Conservation (phyloP, 148 eudicot species). For the Cornus controversa region DNA sequence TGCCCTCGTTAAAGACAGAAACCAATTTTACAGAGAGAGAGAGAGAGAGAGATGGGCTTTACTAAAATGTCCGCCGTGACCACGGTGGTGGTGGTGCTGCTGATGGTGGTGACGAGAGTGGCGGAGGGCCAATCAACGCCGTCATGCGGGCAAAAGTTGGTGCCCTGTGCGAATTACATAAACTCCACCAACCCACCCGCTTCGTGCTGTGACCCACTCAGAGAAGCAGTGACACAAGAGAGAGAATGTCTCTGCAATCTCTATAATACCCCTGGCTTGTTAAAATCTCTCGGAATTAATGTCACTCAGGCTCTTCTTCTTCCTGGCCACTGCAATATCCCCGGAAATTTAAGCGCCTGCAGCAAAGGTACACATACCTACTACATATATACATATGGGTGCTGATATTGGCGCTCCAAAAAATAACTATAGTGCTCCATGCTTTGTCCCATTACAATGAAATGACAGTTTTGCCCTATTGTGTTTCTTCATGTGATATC, state of each 20-base stretch:
- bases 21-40: not conserved
- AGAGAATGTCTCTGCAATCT: conserved; percentile 27
- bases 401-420: no score
- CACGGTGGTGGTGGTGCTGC: not conserved
- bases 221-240: conserved; percentile 17
- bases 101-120: not conserved
- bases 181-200: conserved; percentile 26
- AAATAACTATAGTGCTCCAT: no score
- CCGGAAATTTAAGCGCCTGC: not conserved
- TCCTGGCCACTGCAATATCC: conserved; percentile 18
- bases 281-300: conserved; percentile 12
- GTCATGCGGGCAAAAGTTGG: conserved; percentile 26
- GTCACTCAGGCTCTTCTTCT: conserved; percentile 24
- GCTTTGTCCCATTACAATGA: no score
- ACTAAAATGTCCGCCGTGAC: conserved; percentile 1
- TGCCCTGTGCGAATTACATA: conserved; percentile 22
- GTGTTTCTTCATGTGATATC: no score
- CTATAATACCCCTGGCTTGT: conserved; percentile 5
- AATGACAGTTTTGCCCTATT: no score
- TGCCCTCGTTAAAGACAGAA: no score
- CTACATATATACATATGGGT: not conserved
- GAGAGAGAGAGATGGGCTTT: not conserved
- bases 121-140: conserved; percentile 7
- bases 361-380: no score
- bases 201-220: conserved; percentile 35